Base-by-base conservation (phyloP, 2,329 filamentous ascomycete species). In the Curvularia verruculosa region DNA sequence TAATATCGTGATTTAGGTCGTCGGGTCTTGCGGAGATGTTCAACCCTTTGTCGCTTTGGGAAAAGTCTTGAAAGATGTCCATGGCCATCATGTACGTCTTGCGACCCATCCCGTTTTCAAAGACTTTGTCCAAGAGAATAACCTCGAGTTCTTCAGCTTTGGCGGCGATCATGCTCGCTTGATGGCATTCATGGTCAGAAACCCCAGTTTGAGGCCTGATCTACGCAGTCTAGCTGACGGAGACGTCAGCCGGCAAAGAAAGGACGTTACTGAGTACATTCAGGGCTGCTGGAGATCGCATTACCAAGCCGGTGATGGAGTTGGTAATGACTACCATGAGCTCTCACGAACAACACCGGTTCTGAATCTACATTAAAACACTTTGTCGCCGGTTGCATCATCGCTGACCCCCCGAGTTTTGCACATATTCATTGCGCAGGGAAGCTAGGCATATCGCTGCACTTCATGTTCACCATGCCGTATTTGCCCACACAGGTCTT, bases 11-110 rank as follows among this genome's bases (percentile, higher is more conserved):
- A 83, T 85, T 47, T 83, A 85, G 52, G 81, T 85, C 1, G 83
- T 85, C 0, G 81, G 81, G 15, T 78, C 75, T 5, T 75, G 81
- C 26, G 83, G 83, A 10, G 83, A 85, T 65, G 82, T 85, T 0
- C 85, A 87, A 56, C 85, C 85, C 0, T 87, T 87, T 52, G 75
- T 87, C 48, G 82, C 84, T 0, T 74, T 87, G 1, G 85, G 83
- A 0, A 80, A 78, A 29, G 78, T 80, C 12, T 66, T 87, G 0
- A 71, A 79, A 37, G 48, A 47, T 9, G 29, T 34, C 29, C 66
- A 71, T 31, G 68, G 68, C 1, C 70, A 73, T 59, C 64, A 69
- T 13, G 63, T 73, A 19, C 64, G 70, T 15, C 34, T 73, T 18
- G 68, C 68, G 21, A 72, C 70, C 6, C 70, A 73, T 31, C 49